Evolutionary conservation across 139 green algal species (phyloP).

Genomic region (Edaphochlamys debaryana): DNA sequence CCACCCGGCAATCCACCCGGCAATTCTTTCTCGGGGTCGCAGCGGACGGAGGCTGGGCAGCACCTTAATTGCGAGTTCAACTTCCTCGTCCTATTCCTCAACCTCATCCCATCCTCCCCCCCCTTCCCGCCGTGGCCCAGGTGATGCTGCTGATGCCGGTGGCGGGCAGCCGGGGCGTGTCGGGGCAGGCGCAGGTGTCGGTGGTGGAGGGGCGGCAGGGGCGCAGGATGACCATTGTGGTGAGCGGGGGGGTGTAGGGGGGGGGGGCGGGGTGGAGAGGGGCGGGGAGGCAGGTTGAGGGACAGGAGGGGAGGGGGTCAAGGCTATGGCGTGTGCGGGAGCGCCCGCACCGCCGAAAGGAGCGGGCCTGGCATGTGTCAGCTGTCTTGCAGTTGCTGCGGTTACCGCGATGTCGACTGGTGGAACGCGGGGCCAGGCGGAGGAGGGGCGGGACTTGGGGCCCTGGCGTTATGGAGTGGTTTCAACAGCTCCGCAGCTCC

Average conservation of each 20-base stretch:
- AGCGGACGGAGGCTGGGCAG: too few relatives aligned
- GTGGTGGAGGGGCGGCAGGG: constrained; percentile 12
- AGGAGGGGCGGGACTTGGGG: too few relatives aligned
- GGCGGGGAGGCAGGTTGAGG: background rate
- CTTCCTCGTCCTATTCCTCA: background rate
- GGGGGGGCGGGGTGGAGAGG: background rate
- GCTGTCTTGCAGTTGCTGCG: background rate
- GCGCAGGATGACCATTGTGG: constrained; percentile 7
- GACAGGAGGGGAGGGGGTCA: background rate
- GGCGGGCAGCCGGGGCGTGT: constrained; percentile 23
- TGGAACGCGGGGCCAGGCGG: too few relatives aligned
- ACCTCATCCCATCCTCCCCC: background rate
- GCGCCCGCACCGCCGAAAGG: too few relatives aligned
- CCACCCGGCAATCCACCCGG: too few relatives aligned
- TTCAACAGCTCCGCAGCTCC: too few relatives aligned
- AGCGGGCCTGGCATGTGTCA: too few relatives aligned
- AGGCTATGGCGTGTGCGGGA: too few relatives aligned
- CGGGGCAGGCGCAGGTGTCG: constrained; percentile 19
- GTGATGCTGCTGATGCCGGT: constrained; percentile 41
- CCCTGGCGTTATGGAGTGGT: too few relatives aligned
- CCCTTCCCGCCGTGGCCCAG: background rate
- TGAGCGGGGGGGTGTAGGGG: background rate
- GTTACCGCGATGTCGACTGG: background rate
- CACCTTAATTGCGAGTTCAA: too few relatives aligned
- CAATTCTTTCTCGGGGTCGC: too few relatives aligned